These are phyloP conservation scores for Hyaloscypha bicolor DNA, from an alignment of 495 filamentous ascomycete species.

Conservation along the genomic window DNA sequence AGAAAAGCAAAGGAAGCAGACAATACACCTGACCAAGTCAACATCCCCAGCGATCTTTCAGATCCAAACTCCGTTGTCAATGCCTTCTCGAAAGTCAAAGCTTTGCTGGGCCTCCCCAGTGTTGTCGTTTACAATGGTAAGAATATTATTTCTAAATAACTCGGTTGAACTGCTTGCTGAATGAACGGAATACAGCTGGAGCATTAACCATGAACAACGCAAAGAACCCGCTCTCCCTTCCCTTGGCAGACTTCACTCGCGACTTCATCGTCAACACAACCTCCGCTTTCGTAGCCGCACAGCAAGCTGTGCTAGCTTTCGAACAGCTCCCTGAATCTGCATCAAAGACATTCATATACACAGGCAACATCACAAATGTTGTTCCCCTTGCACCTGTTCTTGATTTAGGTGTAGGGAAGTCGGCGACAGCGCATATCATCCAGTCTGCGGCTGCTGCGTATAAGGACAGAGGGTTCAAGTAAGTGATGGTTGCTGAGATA, in stretches of 20 bases:
- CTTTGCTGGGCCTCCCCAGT: conserved; percentile 42
- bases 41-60: conserved; percentile 44
- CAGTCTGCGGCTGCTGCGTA: conserved; percentile 43
- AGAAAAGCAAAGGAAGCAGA: conserved; percentile 40
- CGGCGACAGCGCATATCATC: conserved; percentile 48
- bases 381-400: conserved; percentile 37
- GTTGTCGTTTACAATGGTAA: conserved; percentile 56
- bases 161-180: neutral
- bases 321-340: conserved; percentile 38
- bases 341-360: conserved; percentile 50
- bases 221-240: conserved; percentile 38
- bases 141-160: conserved; percentile 16
- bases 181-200: conserved; percentile 10
- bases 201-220: conserved; percentile 11
- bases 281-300: conserved; percentile 47
- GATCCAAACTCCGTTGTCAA: conserved; percentile 40
- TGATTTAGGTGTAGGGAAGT: conserved; percentile 46
- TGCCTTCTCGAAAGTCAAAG: conserved; percentile 44
- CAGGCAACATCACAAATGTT: conserved; percentile 49
- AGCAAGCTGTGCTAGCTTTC: conserved; percentile 45
- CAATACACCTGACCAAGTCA: conserved; percentile 38
- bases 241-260: conserved; percentile 39
- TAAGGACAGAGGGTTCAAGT: conserved; percentile 50
- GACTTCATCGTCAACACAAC: conserved; percentile 47
- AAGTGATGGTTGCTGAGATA: neutral